phyloP scores from a whole-genome alignment of 352 stramenopile genomes.

The Globisporangium polare region DNA sequence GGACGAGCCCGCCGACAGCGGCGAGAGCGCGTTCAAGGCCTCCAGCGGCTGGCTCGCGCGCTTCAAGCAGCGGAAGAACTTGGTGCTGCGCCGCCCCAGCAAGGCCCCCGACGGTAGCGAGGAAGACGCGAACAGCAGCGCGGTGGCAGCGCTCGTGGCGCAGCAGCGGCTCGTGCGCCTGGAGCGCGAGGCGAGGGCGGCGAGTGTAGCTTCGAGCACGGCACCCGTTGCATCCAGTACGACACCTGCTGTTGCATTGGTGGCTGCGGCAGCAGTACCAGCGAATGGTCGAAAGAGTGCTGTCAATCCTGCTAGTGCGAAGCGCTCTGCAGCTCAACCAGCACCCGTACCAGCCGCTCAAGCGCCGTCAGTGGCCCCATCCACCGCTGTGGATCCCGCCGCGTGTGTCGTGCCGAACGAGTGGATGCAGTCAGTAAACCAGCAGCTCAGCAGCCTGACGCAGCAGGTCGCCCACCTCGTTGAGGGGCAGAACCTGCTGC shows the following conservation, averaged over 20 bases:
- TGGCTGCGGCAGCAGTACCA: background rate
- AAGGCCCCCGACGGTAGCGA: background rate
- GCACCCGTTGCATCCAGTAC: background rate
- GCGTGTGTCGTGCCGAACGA: background rate
- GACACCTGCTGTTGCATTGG: background rate
- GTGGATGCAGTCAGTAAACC: constrained; percentile 14
- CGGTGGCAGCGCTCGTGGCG: background rate
- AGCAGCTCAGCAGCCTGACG: constrained; percentile 6
- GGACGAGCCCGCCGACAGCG: background rate
- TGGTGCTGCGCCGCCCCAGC: constrained; percentile 6
- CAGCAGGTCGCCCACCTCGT: constrained; percentile 10
- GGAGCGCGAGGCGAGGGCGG: background rate
- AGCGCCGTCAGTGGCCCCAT: background rate
- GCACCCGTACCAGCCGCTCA: background rate
- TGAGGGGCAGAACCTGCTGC: constrained; percentile 13
- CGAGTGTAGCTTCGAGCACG: background rate
- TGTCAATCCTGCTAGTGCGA: background rate
- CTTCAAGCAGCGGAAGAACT: constrained; percentile 20
- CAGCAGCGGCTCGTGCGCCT: background rate
- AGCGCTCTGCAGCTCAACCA: background rate
- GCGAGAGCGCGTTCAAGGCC: constrained; percentile 13
- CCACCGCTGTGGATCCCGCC: background rate
- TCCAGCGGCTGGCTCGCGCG: constrained; percentile 21
- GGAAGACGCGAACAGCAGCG: background rate
- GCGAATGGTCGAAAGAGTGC: background rate